phyloP scores from a whole-genome alignment of 148 eudicot genomes.

The Amaranthus hypochondriacus region DNA sequence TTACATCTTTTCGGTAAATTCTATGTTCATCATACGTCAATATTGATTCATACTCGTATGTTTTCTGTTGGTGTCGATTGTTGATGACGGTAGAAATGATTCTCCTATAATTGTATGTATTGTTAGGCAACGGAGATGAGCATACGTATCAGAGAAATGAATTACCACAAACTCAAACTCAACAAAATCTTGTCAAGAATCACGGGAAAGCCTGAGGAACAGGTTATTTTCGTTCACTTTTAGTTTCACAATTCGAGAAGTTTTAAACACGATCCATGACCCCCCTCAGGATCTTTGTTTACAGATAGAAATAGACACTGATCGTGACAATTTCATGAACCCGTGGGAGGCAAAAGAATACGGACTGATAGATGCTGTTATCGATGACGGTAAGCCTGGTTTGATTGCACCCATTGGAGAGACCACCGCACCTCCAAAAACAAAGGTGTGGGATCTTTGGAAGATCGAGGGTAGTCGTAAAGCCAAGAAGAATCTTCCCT shows the following conservation, averaged over 20 bases:
- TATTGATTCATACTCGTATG: background rate
- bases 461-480: slow-evolving; percentile 51
- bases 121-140: slow-evolving; percentile 64
- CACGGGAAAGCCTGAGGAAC: slow-evolving; percentile 76
- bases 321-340: slow-evolving; percentile 69
- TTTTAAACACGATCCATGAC: background rate
- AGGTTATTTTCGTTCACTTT: slow-evolving; percentile 37
- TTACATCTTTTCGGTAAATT: background rate
- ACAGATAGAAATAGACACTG: slow-evolving; percentile 76
- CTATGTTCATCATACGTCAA: background rate
- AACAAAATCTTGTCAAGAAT: slow-evolving; percentile 79
- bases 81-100: background rate
- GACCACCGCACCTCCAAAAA: slow-evolving; percentile 61
- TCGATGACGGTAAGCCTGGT: slow-evolving; percentile 97
- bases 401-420: slow-evolving; percentile 79
- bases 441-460: slow-evolving; percentile 68
- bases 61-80: background rate
- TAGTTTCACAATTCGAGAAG: background rate
- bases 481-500: slow-evolving; percentile 64
- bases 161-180: slow-evolving; percentile 65
- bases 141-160: slow-evolving; percentile 71
- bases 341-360: slow-evolving; percentile 95
- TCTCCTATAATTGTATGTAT: slow-evolving; percentile 5
- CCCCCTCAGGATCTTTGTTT: background rate
- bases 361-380: slow-evolving; percentile 76